Evolutionary conservation across 768 basidiomycete genomes (phyloP).

Genomic region (Suillus tomentosus): DNA sequence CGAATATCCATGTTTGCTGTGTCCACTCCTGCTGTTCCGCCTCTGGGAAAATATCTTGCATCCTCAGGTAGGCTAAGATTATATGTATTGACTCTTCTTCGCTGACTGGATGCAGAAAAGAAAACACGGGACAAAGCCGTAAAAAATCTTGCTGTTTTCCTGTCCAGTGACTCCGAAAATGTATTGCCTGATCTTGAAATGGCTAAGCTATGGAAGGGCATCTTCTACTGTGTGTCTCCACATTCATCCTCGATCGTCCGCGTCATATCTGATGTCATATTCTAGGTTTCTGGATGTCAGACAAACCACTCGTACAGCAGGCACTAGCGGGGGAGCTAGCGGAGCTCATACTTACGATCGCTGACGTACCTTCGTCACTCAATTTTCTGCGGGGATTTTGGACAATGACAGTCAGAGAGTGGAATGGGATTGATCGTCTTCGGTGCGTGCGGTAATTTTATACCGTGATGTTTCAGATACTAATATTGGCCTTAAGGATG

Average conservation of each 20-base stretch:
- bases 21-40: conserved; percentile 46
- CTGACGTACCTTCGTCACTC: conserved; percentile 57
- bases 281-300: conserved; percentile 98
- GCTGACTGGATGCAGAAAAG: conserved; percentile 62
- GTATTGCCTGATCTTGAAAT: conserved; percentile 73
- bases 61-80: conserved; percentile 68
- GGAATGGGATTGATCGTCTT: conserved; percentile 89
- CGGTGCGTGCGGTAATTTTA: conserved; percentile 53
- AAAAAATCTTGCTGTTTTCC: conserved; percentile 73
- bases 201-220: conserved; percentile 95
- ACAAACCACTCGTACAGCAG: conserved; percentile 96
- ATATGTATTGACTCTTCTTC: neutral
- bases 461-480: conserved; percentile 8
- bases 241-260: neutral
- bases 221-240: conserved; percentile 82
- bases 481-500: conserved; percentile 52
- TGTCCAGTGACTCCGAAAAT: conserved; percentile 65
- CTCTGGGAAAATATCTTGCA: conserved; percentile 89
- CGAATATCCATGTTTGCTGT: conserved; percentile 36
- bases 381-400: conserved; percentile 89
- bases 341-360: conserved; percentile 73
- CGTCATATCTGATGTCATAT: conserved; percentile 9
- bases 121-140: conserved; percentile 90
- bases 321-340: conserved; percentile 85
- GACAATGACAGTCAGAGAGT: conserved; percentile 87